Percentiles rank a stretch among this genome's conserved stretches.
Evolutionary conservation across 2,329 filamentous ascomycete genomes (phyloP).

Genomic region (Alternaria sp.): DNA sequence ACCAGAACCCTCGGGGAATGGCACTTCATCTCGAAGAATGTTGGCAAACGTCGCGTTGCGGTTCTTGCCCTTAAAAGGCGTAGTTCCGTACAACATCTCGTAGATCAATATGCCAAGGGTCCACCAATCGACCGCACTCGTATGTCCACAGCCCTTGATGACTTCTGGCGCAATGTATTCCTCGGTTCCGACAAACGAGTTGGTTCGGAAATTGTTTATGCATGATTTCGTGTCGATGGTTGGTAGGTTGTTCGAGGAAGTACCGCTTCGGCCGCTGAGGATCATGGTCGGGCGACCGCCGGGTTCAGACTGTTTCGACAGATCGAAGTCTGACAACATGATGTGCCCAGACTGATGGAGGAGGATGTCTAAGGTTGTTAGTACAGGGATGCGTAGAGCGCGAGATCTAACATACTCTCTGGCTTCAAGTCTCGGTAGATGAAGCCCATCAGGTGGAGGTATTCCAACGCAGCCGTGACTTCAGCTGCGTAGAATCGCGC

Average conservation of each 20-base stretch:
- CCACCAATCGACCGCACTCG: constrained; percentile 99
- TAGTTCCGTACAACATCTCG: constrained; percentile 98
- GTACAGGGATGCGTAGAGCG: constrained; percentile 21
- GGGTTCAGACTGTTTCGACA: constrained; percentile 96
- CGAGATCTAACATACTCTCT: constrained; percentile 71
- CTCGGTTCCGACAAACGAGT: constrained; percentile 97
- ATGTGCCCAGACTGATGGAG: constrained; percentile 99
- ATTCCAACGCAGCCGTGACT: constrained; percentile 94
- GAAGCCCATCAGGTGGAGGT: constrained; percentile 98
- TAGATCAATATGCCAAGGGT: constrained; percentile 96
- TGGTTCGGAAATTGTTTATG: constrained; percentile 97
- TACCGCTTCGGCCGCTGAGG: constrained; percentile 75
- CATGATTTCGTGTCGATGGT: constrained; percentile 99
- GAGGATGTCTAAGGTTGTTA: constrained; percentile 76
- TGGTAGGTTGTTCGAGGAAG: constrained; percentile 83
- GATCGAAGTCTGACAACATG: constrained; percentile 98
- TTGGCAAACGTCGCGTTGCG: constrained; percentile 98
- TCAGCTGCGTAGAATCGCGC: constrained; percentile 97
- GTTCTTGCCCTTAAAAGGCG: constrained; percentile 99
- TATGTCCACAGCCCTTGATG: constrained; percentile 98
- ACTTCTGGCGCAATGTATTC: constrained; percentile 99
- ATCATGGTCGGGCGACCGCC: constrained; percentile 99
- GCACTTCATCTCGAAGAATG: constrained; percentile 92
- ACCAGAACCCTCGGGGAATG: constrained; percentile 88
- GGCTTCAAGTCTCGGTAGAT: constrained; percentile 98